These are phyloP conservation scores for Camellia japonica DNA, from an alignment of 148 eudicot genomes.

Conservation along the genomic window DNA sequence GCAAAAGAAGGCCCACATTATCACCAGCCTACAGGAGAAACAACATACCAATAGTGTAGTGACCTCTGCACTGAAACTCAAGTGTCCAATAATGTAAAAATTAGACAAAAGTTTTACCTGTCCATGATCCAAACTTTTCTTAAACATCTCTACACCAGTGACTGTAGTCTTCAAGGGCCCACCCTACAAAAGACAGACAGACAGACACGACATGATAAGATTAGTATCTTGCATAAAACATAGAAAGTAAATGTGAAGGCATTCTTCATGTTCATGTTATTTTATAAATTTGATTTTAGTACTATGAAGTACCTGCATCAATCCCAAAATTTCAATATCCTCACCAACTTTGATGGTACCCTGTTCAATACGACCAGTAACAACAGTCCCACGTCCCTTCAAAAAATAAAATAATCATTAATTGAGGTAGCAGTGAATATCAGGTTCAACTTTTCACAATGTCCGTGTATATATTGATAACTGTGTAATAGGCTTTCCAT, in stretches of 20 bases:
- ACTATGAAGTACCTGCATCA: conserved; percentile 51
- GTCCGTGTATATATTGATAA: not conserved
- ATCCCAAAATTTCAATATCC: conserved; percentile 72
- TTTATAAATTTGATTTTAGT: not conserved
- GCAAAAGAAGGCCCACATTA: conserved; percentile 85
- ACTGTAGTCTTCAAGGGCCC: conserved; percentile 63
- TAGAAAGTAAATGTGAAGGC: not conserved
- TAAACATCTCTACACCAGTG: conserved; percentile 95
- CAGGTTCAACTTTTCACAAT: not conserved
- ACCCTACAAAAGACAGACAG: conserved; percentile 36
- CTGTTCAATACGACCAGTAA: conserved; percentile 85
- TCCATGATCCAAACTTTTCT: conserved; percentile 72
- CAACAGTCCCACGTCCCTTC: conserved; percentile 95
- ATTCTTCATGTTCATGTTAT: not conserved
- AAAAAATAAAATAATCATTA: not conserved
- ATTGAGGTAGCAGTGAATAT: not conserved
- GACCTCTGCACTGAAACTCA: not conserved
- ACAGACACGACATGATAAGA: not conserved
- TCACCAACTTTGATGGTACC: conserved; percentile 80
- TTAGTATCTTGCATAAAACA: not conserved
- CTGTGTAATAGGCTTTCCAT: not conserved
- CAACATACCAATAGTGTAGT: conserved; percentile 6
- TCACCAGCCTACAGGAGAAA: conserved; percentile 68
- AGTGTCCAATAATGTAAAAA: not conserved
- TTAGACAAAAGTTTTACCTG: conserved; percentile 32